These are phyloP conservation scores for Daldinia loculata DNA, from an alignment of 495 filamentous ascomycete species.

Conservation along the genomic window DNA sequence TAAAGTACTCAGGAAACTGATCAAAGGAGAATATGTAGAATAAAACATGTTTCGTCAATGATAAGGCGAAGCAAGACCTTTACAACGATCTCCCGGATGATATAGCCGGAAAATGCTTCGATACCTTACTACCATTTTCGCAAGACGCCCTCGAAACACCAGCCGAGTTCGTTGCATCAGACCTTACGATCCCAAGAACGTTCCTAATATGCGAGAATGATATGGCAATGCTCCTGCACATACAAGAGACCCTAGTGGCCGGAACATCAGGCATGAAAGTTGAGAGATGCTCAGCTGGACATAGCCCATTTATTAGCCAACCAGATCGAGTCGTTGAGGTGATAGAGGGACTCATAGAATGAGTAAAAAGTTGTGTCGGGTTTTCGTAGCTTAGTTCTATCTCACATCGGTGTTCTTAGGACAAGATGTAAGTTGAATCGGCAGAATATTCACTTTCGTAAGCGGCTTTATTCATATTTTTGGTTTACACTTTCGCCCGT, in stretches of 20 bases:
- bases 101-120: conserved; percentile 21
- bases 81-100: conserved; percentile 26
- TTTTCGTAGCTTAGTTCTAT: conserved; percentile 45
- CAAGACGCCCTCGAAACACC: conserved; percentile 23
- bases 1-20: neutral
- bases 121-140: conserved; percentile 19
- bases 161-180: conserved; percentile 11
- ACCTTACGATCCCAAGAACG: conserved; percentile 31
- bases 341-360: neutral
- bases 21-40: conserved; percentile 7
- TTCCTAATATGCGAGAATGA: conserved; percentile 44
- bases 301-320: conserved; percentile 48
- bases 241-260: conserved; percentile 38
- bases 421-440: neutral
- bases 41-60: conserved; percentile 3
- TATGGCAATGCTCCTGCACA: conserved; percentile 29
- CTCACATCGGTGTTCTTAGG: neutral
- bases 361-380: conserved; percentile 38
- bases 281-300: conserved; percentile 43
- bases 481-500: too few relatives aligned
- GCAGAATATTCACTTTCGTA: too few relatives aligned
- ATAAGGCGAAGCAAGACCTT: conserved; percentile 23
- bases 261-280: conserved; percentile 26
- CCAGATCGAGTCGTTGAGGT: conserved; percentile 41
- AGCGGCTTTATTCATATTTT: too few relatives aligned